Evolutionary conservation across 2,329 filamentous ascomycete species (phyloP), one percentile per base, ranked within the genome.

Genomic region (Arthroderma sp.): DNA sequence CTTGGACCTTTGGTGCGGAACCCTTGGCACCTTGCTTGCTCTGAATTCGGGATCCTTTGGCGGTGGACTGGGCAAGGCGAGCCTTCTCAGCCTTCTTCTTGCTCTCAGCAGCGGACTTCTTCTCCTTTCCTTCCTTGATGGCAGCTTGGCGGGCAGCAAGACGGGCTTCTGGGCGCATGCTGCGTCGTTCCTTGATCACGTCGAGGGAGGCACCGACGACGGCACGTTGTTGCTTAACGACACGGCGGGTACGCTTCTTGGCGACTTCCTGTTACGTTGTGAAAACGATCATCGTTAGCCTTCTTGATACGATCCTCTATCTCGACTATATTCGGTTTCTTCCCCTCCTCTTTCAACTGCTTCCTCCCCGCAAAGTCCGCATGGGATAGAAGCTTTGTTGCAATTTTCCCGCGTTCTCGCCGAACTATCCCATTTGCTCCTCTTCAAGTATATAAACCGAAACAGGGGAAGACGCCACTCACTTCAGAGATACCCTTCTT

Each of bases 401-500:
- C 15, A 2, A 22, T 22, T 22, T 22, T 22, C 15, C 15, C 15
- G 15, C 15, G 15, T 22, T 22, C 15, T 22, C 15, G 15, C 2
- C 15, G 15, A 22, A 22, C 15, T 22, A 1, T 27, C 33, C 11
- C 4, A n/a, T 40, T 31, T 29, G 36, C 29, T 22, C 5, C 4
- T 28, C 40, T 11, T 32, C 11, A 43, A 2, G 32, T 11, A 9
- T 34, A 9, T 11, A 39, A 9, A 5, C 15, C 15, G 15, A 22
- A 22, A 22, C 15, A 22, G 15, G 15, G 15, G 15, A 34, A 32
- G 32, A 40, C 9, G 44, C 50, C 43, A 70, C 83, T 75, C 83
- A 96, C 91, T 88, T 98, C 91, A 79, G 89, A 94, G 75, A 96
- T 93, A 83, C 91, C 91, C 87, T 98, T 98, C 80, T 88, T 91